Percentiles rank a stretch among this genome's conserved stretches.
Conservation (phyloP, 2,329 filamentous ascomycete species). For the Ophiocordyceps camponoti-floridani region DNA sequence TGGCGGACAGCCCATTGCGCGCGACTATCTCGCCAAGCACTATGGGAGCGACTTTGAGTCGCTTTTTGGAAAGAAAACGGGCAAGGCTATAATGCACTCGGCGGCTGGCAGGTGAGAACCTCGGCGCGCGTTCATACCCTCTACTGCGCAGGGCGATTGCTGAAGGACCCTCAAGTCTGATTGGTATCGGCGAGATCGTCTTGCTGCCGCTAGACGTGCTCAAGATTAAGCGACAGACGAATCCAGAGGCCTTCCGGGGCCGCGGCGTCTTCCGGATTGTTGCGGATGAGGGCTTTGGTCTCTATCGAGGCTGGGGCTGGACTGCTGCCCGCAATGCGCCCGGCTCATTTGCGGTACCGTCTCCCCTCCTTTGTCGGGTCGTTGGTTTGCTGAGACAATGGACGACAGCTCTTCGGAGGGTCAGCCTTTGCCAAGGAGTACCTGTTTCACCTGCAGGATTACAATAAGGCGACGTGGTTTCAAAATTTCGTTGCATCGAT, state of each 20-base stretch:
- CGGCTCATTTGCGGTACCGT: conserved; percentile 73
- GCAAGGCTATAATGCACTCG: conserved; percentile 96
- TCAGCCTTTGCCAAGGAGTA: conserved; percentile 97
- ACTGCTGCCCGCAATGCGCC: conserved; percentile 93
- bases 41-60: conserved; percentile 71
- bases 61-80: conserved; percentile 88
- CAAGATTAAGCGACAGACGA: conserved; percentile 99
- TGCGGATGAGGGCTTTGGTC: conserved; percentile 79
- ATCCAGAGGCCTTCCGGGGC: conserved; percentile 92
- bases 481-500: conserved; percentile 98
- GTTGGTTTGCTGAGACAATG: background rate
- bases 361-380: too few species aligned
- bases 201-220: conserved; percentile 89
- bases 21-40: conserved; percentile 70
- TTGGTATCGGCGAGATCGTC: conserved; percentile 94
- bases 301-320: conserved; percentile 96
- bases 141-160: background rate
- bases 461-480: conserved; percentile 85
- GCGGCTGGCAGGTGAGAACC: conserved; percentile 63
- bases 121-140: too few species aligned
- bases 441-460: conserved; percentile 74
- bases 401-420: conserved; percentile 73
- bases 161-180: conserved; percentile 37
- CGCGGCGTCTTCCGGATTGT: conserved; percentile 82
- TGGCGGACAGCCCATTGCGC: conserved; percentile 85